Evolutionary conservation across 176 grass and related monocot species (phyloP), one percentile per base, ranked within the genome.

Genomic region (Carex kokanica): DNA sequence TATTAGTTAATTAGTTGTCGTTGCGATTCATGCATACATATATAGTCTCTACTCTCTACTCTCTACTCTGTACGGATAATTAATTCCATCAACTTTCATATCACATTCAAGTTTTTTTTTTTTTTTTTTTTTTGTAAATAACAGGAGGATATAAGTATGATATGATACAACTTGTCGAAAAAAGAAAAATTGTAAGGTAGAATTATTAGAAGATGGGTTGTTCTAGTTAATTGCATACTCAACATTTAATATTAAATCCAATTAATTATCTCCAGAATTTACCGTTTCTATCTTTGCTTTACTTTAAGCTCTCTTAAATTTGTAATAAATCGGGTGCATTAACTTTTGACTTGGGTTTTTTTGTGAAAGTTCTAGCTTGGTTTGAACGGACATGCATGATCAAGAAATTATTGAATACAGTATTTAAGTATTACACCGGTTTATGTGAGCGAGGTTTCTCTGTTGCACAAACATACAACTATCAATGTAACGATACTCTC

Each of bases 291-390:
- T 77, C 21, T 77, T 77, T 27, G 49, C 13, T 54, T 55, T 77
- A 24, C 20, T 5, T 25, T 55, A 55, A 55, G 15, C 65, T 41
- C 31, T 70, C 36, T 53, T 38, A 38, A 38, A 38, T 54, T 77
- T 77, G 49, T 49, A 77, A 52, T 77, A 52, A 55, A 77, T 77
- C 23, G 9, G 12, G 6, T 77, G 73, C 49, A 54, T 31, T 77
- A 77, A 77, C 24, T 77, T 31, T 77, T 31, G 14, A n/a, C n/a
- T n/a, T n/a, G n/a, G n/a, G 49, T 77, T 49, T 77, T 77, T 77
- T 77, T 77, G 73, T 77, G 73, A 77, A 55, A 52, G 72, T 75
- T 29, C 21, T 29, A 75, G 72, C 72, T 29, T 54, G 47, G 23
- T 36, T 41, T 20, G 27, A 27, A 27, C 27, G 45, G 47, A 77